Percentiles rank a stretch among this genome's conserved stretches.
Evolutionary conservation across 2,329 filamentous ascomycete species (phyloP).

Genomic region (Raffaelea ambrosiae): DNA sequence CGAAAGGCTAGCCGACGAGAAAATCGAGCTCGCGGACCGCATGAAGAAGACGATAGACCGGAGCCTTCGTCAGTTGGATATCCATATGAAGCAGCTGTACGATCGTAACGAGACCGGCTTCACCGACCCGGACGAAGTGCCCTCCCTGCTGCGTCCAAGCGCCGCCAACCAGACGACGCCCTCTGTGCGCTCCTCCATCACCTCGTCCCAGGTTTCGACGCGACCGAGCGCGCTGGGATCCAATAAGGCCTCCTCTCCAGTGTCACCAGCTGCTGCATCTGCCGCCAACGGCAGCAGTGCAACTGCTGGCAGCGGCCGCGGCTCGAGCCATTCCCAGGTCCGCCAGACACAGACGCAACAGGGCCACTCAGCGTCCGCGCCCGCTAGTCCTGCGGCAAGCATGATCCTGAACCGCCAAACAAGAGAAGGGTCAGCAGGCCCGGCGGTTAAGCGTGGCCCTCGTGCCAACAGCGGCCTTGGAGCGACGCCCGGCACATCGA

Average conservation of each 20-base stretch:
- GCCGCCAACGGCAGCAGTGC: neutral
- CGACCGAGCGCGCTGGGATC: constrained; percentile 21
- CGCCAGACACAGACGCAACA: constrained; percentile 40
- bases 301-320: constrained; percentile 20
- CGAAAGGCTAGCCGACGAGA: constrained; percentile 65
- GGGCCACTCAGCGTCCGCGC: constrained; percentile 46
- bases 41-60: constrained; percentile 51
- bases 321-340: constrained; percentile 33
- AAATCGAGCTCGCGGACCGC: constrained; percentile 61
- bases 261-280: neutral
- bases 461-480: constrained; percentile 39
- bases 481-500: constrained; percentile 42
- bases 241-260: constrained; percentile 17
- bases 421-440: constrained; percentile 50
- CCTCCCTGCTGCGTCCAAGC: constrained; percentile 51
- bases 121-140: constrained; percentile 53
- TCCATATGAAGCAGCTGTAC: constrained; percentile 52
- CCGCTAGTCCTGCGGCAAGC: constrained; percentile 51
- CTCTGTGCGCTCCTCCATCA: constrained; percentile 30
- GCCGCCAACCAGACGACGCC: constrained; percentile 40
- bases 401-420: constrained; percentile 50
- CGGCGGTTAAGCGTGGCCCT: constrained; percentile 45
- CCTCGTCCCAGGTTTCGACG: constrained; percentile 24
- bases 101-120: constrained; percentile 55
- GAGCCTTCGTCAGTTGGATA: constrained; percentile 53